Evolutionary conservation across 352 stramenopile species (phyloP).

Genomic region (Phytophthora crassamura): DNA sequence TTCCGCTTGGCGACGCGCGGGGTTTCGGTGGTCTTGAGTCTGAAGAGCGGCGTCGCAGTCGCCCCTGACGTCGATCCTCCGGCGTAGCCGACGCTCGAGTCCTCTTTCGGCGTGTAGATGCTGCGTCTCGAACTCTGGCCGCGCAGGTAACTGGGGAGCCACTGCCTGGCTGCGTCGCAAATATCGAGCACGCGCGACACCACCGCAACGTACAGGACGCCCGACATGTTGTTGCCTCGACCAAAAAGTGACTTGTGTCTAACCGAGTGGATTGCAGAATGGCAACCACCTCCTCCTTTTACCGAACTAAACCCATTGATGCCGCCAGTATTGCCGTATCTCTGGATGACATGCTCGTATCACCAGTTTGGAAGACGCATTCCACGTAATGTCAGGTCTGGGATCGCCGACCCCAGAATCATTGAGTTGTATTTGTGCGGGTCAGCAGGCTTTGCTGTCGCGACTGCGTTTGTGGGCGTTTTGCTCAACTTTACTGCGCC

Average conservation of each 20-base stretch:
- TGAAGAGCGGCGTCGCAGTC: conserved; percentile 1
- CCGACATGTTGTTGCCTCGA: conserved; percentile 17
- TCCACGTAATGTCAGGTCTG: too few species aligned
- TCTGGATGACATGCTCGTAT: background rate
- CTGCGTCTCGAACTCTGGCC: conserved; percentile 10
- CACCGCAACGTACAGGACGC: conserved; percentile 31
- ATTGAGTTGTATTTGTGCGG: too few species aligned
- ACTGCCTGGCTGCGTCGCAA: conserved; percentile 12
- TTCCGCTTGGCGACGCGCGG: background rate
- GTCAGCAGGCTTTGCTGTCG: conserved; percentile 19
- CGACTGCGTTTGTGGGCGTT: background rate
- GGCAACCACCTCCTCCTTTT: background rate
- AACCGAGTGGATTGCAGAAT: conserved; percentile 24
- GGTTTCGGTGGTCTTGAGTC: background rate
- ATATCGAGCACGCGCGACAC: conserved; percentile 23
- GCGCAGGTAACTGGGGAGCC: conserved; percentile 19
- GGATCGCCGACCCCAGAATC: too few species aligned
- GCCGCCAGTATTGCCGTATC: background rate
- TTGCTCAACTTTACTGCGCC: background rate
- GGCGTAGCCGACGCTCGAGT: conserved; percentile 7
- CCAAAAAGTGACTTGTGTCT: background rate
- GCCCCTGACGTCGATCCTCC: conserved; percentile 14
- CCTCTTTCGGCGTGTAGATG: conserved; percentile 33
- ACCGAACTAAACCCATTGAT: background rate
- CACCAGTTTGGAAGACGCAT: background rate